These are phyloP conservation scores for Selenicereus undatus DNA, from an alignment of 148 eudicot species.

Conservation along the genomic window DNA sequence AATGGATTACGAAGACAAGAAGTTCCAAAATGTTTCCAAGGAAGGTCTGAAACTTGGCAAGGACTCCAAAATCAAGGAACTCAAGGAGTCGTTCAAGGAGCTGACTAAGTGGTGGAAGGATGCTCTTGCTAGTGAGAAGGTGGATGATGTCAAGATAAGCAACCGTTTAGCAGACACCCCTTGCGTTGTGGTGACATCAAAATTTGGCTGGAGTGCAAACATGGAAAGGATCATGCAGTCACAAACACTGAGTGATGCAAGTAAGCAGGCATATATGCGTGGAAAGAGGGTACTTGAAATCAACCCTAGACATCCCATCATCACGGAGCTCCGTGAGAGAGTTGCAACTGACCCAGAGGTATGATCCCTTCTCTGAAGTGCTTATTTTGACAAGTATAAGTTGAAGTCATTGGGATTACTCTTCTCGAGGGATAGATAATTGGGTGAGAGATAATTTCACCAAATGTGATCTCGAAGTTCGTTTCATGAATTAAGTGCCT, in stretches of 20 bases:
- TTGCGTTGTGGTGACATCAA: conserved; percentile 95
- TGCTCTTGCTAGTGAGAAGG: conserved; percentile 70
- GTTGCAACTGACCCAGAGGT: conserved; percentile 84
- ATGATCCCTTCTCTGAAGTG: background rate
- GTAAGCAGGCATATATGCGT: conserved; percentile 89
- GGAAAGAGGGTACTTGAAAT: conserved; percentile 98
- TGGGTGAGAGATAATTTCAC: background rate
- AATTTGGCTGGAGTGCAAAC: conserved; percentile 95
- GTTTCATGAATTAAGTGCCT: too few species aligned
- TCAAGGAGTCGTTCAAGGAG: conserved; percentile 91
- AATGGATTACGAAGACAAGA: conserved; percentile 96
- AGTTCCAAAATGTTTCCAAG: conserved; percentile 98
- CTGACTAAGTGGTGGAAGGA: conserved; percentile 98
- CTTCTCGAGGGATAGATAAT: background rate
- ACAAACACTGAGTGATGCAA: conserved; percentile 83
- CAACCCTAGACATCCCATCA: conserved; percentile 95
- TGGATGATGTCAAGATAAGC: conserved; percentile 94
- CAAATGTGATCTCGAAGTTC: background rate
- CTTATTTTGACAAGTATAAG: background rate
- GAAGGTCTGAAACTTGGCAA: conserved; percentile 89
- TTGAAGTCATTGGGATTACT: background rate
- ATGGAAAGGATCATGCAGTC: conserved; percentile 99
- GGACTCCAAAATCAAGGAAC: conserved; percentile 80
- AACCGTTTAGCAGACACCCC: conserved; percentile 97
- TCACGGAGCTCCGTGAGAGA: conserved; percentile 88